Conservation (phyloP, 176 grass and related monocot genomes). For the Oryza meyeriana region DNA sequence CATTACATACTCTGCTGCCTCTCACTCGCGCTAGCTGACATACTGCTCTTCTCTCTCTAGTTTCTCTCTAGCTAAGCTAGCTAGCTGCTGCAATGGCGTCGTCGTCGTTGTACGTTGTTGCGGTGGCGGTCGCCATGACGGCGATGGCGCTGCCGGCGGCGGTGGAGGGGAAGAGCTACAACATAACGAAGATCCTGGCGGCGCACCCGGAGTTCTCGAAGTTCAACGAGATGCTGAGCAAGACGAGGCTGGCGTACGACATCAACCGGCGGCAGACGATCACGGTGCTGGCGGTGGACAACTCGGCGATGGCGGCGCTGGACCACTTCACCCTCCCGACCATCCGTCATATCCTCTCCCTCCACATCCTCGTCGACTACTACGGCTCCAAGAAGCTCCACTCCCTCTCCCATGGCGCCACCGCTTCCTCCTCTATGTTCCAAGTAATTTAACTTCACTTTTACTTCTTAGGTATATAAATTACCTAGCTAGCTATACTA, state of each 20-base stretch:
- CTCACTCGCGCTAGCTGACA: not conserved
- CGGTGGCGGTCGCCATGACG: not conserved
- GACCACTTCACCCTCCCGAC: constrained; percentile 63
- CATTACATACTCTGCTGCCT: constrained; percentile 11
- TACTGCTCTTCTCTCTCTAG: not conserved
- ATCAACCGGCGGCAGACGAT: constrained; percentile 96
- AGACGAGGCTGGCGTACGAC: constrained; percentile 66
- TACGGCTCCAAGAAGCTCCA: constrained; percentile 87
- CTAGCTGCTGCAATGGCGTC: constrained; percentile 27
- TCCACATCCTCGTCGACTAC: constrained; percentile 91
- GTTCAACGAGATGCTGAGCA: constrained; percentile 80
- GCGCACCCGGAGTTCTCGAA: constrained; percentile 66
- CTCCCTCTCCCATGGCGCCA: constrained; percentile 47
- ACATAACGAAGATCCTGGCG: constrained; percentile 86
- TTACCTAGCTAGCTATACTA: too few relatives aligned
- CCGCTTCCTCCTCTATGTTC: constrained; percentile 70
- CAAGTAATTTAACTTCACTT: constrained; percentile 18
- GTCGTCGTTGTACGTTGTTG: not conserved
- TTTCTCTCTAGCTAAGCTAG: not conserved
- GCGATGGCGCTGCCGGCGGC: not conserved
- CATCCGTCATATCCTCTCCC: constrained; percentile 56
- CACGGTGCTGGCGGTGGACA: constrained; percentile 76
- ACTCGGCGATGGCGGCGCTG: constrained; percentile 57
- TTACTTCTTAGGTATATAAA: too few relatives aligned
- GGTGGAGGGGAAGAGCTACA: constrained; percentile 35